phyloP scores from a whole-genome alignment of 2,329 filamentous ascomycete species.

The Trichoderma atroviride region DNA sequence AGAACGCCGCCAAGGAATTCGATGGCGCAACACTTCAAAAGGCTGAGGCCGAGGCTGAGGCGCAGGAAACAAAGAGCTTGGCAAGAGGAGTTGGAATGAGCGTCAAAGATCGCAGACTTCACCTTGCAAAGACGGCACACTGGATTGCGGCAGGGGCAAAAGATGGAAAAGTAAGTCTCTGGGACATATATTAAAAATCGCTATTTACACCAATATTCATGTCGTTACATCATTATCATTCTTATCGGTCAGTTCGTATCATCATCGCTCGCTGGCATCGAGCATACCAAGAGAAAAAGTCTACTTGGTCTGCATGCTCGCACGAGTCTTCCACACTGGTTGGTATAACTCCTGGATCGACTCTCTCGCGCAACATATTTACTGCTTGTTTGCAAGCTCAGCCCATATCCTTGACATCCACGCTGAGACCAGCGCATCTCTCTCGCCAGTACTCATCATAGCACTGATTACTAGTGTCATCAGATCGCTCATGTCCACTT shows the following conservation, averaged over 20 bases:
- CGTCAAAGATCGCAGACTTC: slow-evolving; percentile 65
- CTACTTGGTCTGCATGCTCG: neutral
- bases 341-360: slow-evolving; percentile 22
- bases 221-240: neutral
- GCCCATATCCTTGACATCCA: slow-evolving; percentile 44
- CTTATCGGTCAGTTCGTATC: neutral
- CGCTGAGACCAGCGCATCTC: slow-evolving; percentile 42
- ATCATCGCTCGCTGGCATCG: neutral
- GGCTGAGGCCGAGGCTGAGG: no score
- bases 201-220: slow-evolving; percentile 15
- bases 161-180: slow-evolving; percentile 92
- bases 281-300: neutral
- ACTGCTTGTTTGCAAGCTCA: slow-evolving; percentile 32
- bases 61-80: neutral
- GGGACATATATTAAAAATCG: slow-evolving; percentile 77
- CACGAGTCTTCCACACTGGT: neutral
- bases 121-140: slow-evolving; percentile 70
- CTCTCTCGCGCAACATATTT: slow-evolving; percentile 4
- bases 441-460: slow-evolving; percentile 35
- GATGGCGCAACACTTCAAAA: neutral
- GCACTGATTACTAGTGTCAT: slow-evolving; percentile 39
- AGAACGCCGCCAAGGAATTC: neutral
- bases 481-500: slow-evolving; percentile 35
- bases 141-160: slow-evolving; percentile 92
- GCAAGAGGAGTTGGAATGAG: slow-evolving; percentile 27